A percentile compares a stretch with the other conserved stretches of the same genome.
phyloP scores from a whole-genome alignment of 1,284 basidiomycete species.

The Boletus hoseneyae region DNA sequence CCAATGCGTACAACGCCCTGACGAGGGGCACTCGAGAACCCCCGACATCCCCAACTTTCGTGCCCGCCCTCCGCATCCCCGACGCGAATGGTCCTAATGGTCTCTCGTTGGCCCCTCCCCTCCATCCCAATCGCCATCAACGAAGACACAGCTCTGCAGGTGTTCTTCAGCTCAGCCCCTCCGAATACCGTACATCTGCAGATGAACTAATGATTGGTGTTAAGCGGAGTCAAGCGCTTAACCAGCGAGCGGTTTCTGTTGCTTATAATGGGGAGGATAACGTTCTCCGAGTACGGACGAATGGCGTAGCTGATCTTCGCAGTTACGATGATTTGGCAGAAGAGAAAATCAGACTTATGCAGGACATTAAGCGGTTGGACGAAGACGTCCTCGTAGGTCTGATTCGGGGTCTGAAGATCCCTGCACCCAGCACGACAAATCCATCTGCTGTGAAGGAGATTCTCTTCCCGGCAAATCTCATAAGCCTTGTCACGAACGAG shows the following conservation, averaged over 20 bases:
- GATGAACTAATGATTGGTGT: constrained; percentile 79
- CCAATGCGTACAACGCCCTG: constrained; percentile 84
- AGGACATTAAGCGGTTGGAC: constrained; percentile 88
- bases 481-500: constrained; percentile 96
- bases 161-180: constrained; percentile 61
- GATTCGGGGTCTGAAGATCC: constrained; percentile 91
- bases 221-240: constrained; percentile 70
- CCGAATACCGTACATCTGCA: constrained; percentile 64
- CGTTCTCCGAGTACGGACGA: constrained; percentile 64
- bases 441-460: constrained; percentile 96
- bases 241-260: constrained; percentile 90
- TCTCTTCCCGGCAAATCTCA: constrained; percentile 99
- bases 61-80: constrained; percentile 60
- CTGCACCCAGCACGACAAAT: constrained; percentile 86
- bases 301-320: constrained; percentile 69
- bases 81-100: constrained; percentile 46
- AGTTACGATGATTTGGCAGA: constrained; percentile 87
- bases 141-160: constrained; percentile 85
- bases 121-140: constrained; percentile 54
- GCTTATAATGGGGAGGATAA: constrained; percentile 82
- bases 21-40: constrained; percentile 74
- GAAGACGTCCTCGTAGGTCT: constrained; percentile 93
- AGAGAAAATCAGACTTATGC: constrained; percentile 93
- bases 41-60: constrained; percentile 79
- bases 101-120: constrained; percentile 30